These are phyloP conservation scores for Zea luxurians DNA, from an alignment of 176 grass and related monocot genomes.

Conservation along the genomic window DNA sequence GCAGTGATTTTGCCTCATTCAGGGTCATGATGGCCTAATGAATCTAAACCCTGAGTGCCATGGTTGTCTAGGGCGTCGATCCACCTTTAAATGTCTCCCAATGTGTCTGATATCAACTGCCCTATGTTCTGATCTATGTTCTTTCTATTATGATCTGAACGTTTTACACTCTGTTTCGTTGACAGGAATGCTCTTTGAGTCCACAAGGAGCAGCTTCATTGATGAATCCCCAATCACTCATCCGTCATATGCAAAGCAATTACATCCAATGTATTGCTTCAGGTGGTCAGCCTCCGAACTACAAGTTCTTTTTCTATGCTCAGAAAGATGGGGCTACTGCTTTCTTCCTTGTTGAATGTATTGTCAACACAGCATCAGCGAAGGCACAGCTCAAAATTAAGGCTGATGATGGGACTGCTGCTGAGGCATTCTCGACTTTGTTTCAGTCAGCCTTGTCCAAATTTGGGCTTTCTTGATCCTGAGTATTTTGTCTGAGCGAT, in stretches of 20 bases:
- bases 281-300: conserved; percentile 91
- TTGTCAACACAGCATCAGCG: conserved; percentile 81
- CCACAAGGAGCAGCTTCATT: conserved; percentile 82
- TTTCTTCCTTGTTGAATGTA: conserved; percentile 94
- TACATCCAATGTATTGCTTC: conserved; percentile 94
- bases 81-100: neutral
- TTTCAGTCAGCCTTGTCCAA: conserved; percentile 77
- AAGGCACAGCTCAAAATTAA: conserved; percentile 93
- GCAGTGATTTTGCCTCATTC: conserved; percentile 2
- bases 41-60: neutral
- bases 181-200: conserved; percentile 71
- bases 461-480: conserved; percentile 64
- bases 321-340: conserved; percentile 68
- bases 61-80: conserved; percentile 8
- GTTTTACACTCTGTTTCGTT: neutral
- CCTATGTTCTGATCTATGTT: conserved; percentile 4
- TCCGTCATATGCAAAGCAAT: conserved; percentile 88
- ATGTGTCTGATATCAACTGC: neutral
- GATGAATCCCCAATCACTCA: conserved; percentile 79
- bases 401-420: conserved; percentile 66
- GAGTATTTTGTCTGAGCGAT: conserved; percentile 3
- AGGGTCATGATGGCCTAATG: neutral
- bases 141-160: neutral
- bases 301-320: conserved; percentile 98
- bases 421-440: conserved; percentile 67